Evolutionary conservation across 139 green algal genomes (phyloP).

Genomic region (Picochlorum sp.): DNA sequence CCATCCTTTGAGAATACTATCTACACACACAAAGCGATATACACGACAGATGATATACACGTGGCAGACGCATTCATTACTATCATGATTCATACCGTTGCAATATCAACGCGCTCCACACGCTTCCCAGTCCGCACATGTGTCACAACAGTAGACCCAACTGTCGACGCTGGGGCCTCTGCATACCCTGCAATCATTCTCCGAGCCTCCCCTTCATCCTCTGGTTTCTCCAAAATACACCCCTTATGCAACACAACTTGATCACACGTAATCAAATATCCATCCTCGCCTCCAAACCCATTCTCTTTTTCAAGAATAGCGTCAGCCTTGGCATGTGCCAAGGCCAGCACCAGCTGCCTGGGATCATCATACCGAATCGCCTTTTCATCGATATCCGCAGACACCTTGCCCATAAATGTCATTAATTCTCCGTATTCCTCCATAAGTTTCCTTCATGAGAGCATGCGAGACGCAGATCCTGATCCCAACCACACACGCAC

Average conservation of each 20-base stretch:
- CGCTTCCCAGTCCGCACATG: conserved; percentile 36
- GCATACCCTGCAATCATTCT: conserved; percentile 58
- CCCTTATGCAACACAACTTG: conserved; percentile 73
- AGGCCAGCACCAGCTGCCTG: conserved; percentile 46
- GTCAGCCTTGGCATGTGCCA: conserved; percentile 65
- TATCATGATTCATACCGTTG: conserved; percentile 4
- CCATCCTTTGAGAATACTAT: no score
- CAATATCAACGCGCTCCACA: conserved; percentile 20
- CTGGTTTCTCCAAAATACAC: conserved; percentile 68
- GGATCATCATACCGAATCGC: conserved; percentile 50
- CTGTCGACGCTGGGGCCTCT: conserved; percentile 42
- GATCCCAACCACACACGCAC: neutral
- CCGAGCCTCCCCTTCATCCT: conserved; percentile 39
- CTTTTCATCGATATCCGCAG: conserved; percentile 77
- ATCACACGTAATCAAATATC: conserved; percentile 58
- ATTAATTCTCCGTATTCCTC: conserved; percentile 13
- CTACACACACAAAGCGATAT: no score
- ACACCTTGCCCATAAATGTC: conserved; percentile 34
- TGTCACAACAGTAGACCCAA: conserved; percentile 59
- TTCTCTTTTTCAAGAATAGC: conserved; percentile 39
- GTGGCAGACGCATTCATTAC: no score
- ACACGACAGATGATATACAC: no score
- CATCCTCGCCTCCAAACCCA: conserved; percentile 4
- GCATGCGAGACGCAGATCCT: neutral
- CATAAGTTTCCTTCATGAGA: conserved; percentile 43